These are phyloP conservation scores for Xylaria venustula DNA, from an alignment of 495 filamentous ascomycete genomes.

Conservation along the genomic window DNA sequence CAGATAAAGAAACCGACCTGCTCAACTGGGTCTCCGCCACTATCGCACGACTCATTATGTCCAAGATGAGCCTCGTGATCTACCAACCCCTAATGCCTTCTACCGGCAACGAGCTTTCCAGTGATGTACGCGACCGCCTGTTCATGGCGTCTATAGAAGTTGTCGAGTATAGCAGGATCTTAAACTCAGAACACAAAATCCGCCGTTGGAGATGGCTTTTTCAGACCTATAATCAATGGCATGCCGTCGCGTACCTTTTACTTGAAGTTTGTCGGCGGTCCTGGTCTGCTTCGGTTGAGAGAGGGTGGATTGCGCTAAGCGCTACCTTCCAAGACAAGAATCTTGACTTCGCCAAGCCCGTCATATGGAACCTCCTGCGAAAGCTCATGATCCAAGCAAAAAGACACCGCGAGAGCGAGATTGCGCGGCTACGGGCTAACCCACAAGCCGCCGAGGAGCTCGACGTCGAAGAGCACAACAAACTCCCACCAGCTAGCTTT, in stretches of 20 bases:
- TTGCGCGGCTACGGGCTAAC: constrained; percentile 38
- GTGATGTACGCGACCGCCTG: constrained; percentile 66
- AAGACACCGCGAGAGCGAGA: constrained; percentile 51
- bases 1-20: constrained; percentile 53
- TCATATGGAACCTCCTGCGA: constrained; percentile 71
- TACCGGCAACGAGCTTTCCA: constrained; percentile 43
- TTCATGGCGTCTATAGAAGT: constrained; percentile 74
- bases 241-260: constrained; percentile 73
- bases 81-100: constrained; percentile 51
- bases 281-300: constrained; percentile 63
- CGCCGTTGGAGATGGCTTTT: constrained; percentile 80
- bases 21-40: constrained; percentile 71
- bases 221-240: constrained; percentile 78
- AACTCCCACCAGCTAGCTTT: constrained; percentile 34
- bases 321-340: constrained; percentile 53
- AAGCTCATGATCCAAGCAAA: constrained; percentile 70
- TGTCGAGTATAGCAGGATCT: constrained; percentile 66
- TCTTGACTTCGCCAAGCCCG: constrained; percentile 55
- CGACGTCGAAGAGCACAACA: constrained; percentile 38
- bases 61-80: constrained; percentile 55
- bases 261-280: constrained; percentile 76
- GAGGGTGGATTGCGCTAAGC: constrained; percentile 77
- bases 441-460: constrained; percentile 41
- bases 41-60: constrained; percentile 64
- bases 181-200: constrained; percentile 60